These are phyloP conservation scores for Phoma sp. DNA, from an alignment of 2,329 filamentous ascomycete species.

Conservation along the genomic window DNA sequence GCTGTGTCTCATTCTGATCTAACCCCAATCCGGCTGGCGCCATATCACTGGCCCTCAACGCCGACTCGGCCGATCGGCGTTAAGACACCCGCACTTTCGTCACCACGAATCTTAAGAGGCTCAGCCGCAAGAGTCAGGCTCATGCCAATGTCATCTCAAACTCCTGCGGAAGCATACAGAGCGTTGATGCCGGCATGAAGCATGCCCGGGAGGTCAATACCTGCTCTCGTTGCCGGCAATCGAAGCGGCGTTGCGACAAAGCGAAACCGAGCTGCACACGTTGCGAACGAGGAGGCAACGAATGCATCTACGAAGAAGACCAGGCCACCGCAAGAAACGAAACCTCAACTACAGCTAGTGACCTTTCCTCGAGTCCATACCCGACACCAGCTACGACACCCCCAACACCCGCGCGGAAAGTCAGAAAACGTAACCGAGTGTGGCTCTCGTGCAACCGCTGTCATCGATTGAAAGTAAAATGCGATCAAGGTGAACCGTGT, in stretches of 20 bases:
- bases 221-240: conserved; percentile 25
- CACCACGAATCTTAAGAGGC: too few species aligned
- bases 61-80: too few species aligned
- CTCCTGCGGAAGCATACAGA: too few species aligned
- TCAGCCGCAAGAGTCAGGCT: too few species aligned
- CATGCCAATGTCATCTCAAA: too few species aligned
- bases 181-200: not conserved
- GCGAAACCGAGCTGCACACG: conserved; percentile 21
- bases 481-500: conserved; percentile 26
- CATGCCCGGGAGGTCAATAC: conserved; percentile 17
- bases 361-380: not conserved
- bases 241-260: conserved; percentile 28
- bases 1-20: too few species aligned
- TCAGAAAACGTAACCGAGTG: conserved; percentile 22
- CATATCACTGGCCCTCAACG: too few species aligned
- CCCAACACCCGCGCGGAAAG: not conserved
- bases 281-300: conserved; percentile 14
- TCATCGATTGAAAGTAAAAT: conserved; percentile 33
- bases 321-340: not conserved
- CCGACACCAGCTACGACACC: not conserved
- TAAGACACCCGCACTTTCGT: too few species aligned
- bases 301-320: conserved; percentile 15
- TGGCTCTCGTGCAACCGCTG: conserved; percentile 30
- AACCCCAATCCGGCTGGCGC: too few species aligned
- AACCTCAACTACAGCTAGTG: not conserved